These are phyloP conservation scores for Claviceps sp. DNA, from an alignment of 2,329 filamentous ascomycete species.

Conservation along the genomic window DNA sequence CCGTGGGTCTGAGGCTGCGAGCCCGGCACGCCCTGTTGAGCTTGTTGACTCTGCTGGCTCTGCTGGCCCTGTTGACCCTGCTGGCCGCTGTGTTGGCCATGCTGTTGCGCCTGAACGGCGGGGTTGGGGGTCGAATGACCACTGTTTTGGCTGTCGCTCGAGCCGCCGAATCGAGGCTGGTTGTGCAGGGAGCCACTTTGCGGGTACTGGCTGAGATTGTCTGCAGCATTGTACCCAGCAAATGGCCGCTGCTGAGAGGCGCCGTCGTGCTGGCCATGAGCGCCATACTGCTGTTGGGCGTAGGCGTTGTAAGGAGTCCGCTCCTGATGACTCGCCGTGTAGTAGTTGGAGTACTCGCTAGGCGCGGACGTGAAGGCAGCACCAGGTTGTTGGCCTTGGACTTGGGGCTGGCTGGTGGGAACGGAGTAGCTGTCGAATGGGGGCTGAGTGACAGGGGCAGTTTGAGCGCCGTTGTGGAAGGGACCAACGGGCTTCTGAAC, in stretches of 20 bases:
- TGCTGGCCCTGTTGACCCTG: conserved; percentile 24
- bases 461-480: conserved; percentile 50
- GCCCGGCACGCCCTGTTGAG: conserved; percentile 23
- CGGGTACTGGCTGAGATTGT: conserved; percentile 55
- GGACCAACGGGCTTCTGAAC: conserved; percentile 77
- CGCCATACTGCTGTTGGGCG: conserved; percentile 42
- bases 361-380: conserved; percentile 61
- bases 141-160: conserved; percentile 64
- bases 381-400: conserved; percentile 42
- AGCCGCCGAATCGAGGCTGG: conserved; percentile 45
- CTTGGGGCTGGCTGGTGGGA: conserved; percentile 46
- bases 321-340: conserved; percentile 59
- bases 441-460: conserved; percentile 37
- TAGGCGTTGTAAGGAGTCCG: conserved; percentile 76
- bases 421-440: conserved; percentile 50
- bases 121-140: conserved; percentile 88
- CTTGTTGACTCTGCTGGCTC: conserved; percentile 18
- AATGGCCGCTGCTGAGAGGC: conserved; percentile 61
- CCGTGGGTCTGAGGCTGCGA: conserved; percentile 31
- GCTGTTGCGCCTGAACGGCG: conserved; percentile 39
- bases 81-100: conserved; percentile 31
- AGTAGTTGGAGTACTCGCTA: conserved; percentile 74
- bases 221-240: conserved; percentile 57
- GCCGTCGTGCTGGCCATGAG: conserved; percentile 61
- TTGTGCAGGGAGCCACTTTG: conserved; percentile 50